Base-by-base conservation (phyloP, 1,284 basidiomycete species). In the Cutaneotrichosporon sp. region DNA sequence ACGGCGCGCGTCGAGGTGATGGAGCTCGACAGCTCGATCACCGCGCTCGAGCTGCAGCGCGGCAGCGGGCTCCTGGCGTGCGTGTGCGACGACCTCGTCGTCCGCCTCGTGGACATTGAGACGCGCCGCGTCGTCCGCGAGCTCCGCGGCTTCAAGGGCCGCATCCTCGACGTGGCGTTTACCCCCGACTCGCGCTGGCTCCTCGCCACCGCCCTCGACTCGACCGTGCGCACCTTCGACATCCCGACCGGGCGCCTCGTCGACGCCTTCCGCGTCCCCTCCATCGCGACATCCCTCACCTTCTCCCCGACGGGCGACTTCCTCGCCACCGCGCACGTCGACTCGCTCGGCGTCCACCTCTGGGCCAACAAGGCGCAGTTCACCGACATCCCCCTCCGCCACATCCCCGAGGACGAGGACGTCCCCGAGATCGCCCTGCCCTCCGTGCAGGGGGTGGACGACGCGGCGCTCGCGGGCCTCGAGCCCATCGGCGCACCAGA, bases 341-440 rank as follows among this genome's bases (percentile, higher is more conserved):
- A 97, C 73, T 93, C 89, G 62, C 88, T 97, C 49, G 97, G 95
- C 6, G 86, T 99, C 5, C 95, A 90, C 76, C 84, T 99, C 14
- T 99, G 97, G 92, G 92, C 94, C 22, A 99, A 99, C 79, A 88
- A 93, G 60, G 91, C 94, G 18, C 95, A 97, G 74, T 98, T 95
- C 76, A 80, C 87, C 0, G 90, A 95, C 59, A 85, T 97, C 10
- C 84, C 92, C 1, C 86, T 97, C 73, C 87, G 88, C 66, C 88
- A 87, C 56, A 84, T 95, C 18, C 66, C 69, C 16, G 83, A 86
- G 45, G 90, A 95, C 66, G 87, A 88, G 36, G 88, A 92, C 56
- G 81, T 90, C 7, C 79, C 83, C 4, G 87, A 90, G 52, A 84
- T 89, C 16, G 79, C 84, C 0, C 81, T 98, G 57, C 95, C 95